A percentile compares a stretch with the other conserved stretches of the same genome.
phyloP scores from a whole-genome alignment of 1,284 basidiomycete species.

The Sutorius eximius region DNA sequence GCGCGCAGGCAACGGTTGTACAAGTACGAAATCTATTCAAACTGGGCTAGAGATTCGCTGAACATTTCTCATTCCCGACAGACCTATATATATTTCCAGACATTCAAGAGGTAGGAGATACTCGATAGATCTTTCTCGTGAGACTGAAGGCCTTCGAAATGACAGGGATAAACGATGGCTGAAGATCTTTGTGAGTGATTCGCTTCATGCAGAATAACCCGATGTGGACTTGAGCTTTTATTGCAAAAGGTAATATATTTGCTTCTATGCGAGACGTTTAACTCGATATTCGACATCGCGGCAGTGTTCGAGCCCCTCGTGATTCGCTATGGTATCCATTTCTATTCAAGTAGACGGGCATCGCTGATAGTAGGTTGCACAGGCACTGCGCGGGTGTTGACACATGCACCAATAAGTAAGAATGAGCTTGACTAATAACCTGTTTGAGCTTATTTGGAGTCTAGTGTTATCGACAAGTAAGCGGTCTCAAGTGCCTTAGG shows the following conservation, averaged over 20 bases:
- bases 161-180: slow-evolving; percentile 45
- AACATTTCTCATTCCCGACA: slow-evolving; percentile 29
- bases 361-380: neutral
- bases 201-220: neutral
- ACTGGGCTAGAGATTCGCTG: neutral
- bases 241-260: slow-evolving; percentile 40
- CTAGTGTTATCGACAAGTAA: slow-evolving; percentile 38
- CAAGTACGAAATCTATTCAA: slow-evolving; percentile 8
- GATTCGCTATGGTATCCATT: slow-evolving; percentile 37
- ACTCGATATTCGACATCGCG: slow-evolving; percentile 43
- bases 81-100: slow-evolving; percentile 25
- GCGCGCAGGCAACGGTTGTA: slow-evolving; percentile 3
- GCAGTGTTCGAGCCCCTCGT: slow-evolving; percentile 49
- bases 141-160: neutral
- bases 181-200: slow-evolving; percentile 38
- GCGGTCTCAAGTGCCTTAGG: neutral
- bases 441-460: neutral
- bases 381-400: slow-evolving; percentile 1
- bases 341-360: neutral
- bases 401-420: slow-evolving; percentile 13
- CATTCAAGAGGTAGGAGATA: slow-evolving; percentile 9
- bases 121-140: neutral
- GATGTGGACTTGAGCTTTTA: neutral
- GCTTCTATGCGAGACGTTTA: slow-evolving; percentile 44
- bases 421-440: neutral